These are phyloP conservation scores for Entelexis sorbosivorans DNA, from an alignment of 1,139 yeast species.

Conservation along the genomic window DNA sequence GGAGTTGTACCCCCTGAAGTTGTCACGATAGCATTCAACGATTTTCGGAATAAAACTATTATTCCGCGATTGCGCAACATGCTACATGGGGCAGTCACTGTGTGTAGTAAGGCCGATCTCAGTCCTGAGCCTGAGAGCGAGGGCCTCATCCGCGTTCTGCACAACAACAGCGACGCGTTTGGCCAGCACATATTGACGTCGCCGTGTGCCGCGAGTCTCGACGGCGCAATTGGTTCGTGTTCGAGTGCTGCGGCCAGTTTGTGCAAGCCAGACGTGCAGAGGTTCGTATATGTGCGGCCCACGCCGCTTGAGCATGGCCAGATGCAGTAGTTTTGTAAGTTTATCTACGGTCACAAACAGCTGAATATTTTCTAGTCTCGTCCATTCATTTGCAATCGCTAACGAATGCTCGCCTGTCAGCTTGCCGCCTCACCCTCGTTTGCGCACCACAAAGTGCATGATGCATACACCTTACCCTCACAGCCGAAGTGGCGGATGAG, in stretches of 20 bases:
- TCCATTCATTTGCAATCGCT: background rate
- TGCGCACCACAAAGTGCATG: background rate
- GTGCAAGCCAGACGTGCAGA: background rate
- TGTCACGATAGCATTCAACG: conserved; percentile 18
- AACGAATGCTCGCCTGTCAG: too few relatives aligned
- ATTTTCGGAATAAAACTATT: conserved; percentile 14
- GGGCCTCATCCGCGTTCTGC: conserved; percentile 9
- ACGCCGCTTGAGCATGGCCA: background rate
- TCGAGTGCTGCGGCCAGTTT: conserved; percentile 21
- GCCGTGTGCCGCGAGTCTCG: conserved; percentile 17
- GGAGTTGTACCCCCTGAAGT: conserved; percentile 7
- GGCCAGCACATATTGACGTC: conserved; percentile 21
- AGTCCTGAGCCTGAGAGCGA: background rate
- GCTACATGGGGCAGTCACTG: background rate
- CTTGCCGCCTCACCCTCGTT: background rate
- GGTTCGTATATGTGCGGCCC: background rate
- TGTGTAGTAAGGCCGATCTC: conserved; percentile 12
- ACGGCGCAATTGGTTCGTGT: conserved; percentile 22
- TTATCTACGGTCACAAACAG: too few relatives aligned
- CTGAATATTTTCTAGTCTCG: background rate
- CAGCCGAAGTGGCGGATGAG: background rate
- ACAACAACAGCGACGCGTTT: conserved; percentile 22
- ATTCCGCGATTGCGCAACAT: conserved; percentile 5
- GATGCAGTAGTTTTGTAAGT: too few relatives aligned
- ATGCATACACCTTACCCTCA: conserved; percentile 2